These are phyloP conservation scores for Pisolithus thermaeus DNA, from an alignment of 1,284 basidiomycete genomes.

Conservation along the genomic window DNA sequence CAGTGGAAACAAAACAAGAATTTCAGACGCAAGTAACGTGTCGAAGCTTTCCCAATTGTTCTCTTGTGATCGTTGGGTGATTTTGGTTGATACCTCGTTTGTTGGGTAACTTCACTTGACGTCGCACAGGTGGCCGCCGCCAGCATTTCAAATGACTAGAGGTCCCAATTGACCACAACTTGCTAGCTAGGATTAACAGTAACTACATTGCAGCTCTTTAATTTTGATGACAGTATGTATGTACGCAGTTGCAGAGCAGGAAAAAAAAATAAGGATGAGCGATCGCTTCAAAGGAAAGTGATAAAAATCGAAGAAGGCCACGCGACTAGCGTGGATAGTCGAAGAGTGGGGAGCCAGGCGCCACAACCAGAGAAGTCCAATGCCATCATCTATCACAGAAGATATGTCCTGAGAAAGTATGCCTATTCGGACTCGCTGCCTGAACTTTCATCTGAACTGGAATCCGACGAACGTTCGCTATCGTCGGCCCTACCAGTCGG, in stretches of 20 bases:
- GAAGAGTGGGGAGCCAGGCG: slow-evolving; percentile 11
- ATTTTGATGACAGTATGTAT: slow-evolving; percentile 34
- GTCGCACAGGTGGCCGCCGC: background rate
- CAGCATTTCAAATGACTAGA: background rate
- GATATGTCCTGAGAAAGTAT: slow-evolving; percentile 1
- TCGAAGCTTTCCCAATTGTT: too few relatives aligned
- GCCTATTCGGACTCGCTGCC: slow-evolving; percentile 73
- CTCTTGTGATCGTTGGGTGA: too few relatives aligned
- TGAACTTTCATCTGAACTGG: slow-evolving; percentile 72
- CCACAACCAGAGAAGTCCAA: slow-evolving; percentile 7
- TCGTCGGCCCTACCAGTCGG: slow-evolving; percentile 41
- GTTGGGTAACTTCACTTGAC: background rate
- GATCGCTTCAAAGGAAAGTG: slow-evolving; percentile 25
- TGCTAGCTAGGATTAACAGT: slow-evolving; percentile 31
- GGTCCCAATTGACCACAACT: slow-evolving; percentile 9
- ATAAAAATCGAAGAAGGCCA: slow-evolving; percentile 25
- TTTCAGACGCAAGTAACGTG: slow-evolving; percentile 20
- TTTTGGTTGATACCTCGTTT: background rate
- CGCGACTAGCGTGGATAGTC: slow-evolving; percentile 24
- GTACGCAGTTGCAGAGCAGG: slow-evolving; percentile 28
- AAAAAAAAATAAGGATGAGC: background rate
- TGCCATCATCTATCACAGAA: slow-evolving; percentile 12
- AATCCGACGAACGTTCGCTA: slow-evolving; percentile 72
- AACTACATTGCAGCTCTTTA: slow-evolving; percentile 34
- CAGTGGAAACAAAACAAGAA: slow-evolving; percentile 26